Base-by-base conservation (phyloP, 2,329 filamentous ascomycete species). In the Celoporthe dispersa region DNA sequence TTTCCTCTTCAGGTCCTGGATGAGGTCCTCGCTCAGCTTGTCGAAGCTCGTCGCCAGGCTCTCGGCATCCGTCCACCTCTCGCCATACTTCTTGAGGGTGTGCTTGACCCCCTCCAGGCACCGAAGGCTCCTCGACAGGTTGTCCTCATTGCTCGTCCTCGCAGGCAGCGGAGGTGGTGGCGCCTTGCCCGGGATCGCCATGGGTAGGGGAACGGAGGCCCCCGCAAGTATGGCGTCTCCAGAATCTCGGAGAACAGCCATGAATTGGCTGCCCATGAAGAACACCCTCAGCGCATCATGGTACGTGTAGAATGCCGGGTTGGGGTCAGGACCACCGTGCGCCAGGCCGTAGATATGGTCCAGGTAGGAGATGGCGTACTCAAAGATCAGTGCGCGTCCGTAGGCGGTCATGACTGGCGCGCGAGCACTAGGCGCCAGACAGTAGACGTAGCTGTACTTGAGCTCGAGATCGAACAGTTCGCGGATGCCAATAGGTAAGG, bases 391-490 rank as follows among this genome's bases (percentile, higher is more conserved):
- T 39, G 90, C 85, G 72, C 94, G 92, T 51, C 91, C 92, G 77
- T 95, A 94, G 61, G 93, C 88, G 3, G 89, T 91, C 64, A 94
- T 89, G 31, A 87, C 84, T 0, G 93, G 92, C 3, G 92, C 89
- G 61, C 91, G 86, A 1, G 90, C 88, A 48, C 92, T 94, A 0
- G 94, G 93, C 0, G 94, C 94, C 9, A 98, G 86, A 69, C 95
- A 92, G 78, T 98, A 94, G 33, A 97, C 91, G 75, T 94, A 96
- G 77, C 93, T 97, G 82, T 97, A 98, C 62, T 95, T 87, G 57
- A 97, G 70, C 78, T 99, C 96, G 22, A 97, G 88, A 73, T 96
- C 92, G 76, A 98, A 97, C 73, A 94, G 88, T 63, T 92, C 87
- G 53, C 90, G 87, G 73, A 94, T 90, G 35, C 88, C 86, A 0